Conservation (phyloP, 176 grass and related monocot species). For the Elymus sibiricus region DNA sequence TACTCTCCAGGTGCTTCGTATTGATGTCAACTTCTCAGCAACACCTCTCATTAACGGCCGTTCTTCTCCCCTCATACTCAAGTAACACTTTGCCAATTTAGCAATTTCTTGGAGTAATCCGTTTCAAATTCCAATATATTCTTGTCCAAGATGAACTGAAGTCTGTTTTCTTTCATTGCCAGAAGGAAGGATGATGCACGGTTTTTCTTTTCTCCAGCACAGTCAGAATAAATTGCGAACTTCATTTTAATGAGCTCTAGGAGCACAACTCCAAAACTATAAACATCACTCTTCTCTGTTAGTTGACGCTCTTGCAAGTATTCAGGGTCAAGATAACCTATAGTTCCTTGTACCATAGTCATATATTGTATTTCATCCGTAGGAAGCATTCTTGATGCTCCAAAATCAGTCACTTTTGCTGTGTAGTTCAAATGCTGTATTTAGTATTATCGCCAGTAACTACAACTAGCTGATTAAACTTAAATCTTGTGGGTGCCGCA, state of each 20-base stretch:
- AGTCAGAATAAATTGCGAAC: conserved; percentile 16
- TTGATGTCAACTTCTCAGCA: conserved; percentile 12
- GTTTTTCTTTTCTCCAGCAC: conserved; percentile 21
- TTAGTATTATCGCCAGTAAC: not conserved
- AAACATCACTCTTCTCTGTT: conserved; percentile 30
- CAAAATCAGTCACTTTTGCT: conserved; percentile 24
- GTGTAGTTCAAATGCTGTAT: not conserved
- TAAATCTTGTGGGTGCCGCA: not conserved
- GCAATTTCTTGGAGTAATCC: conserved; percentile 30
- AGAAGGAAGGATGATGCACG: conserved; percentile 22
- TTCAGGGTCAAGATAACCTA: conserved; percentile 25
- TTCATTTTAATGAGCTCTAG: conserved; percentile 19
- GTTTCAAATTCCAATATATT: conserved; percentile 9
- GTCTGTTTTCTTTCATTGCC: conserved; percentile 13
- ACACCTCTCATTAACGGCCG: conserved; percentile 28
- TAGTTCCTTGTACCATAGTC: conserved; percentile 26
- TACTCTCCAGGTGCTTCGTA: conserved; percentile 8
- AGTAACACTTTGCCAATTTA: conserved; percentile 5
- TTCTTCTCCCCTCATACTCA: conserved; percentile 19
- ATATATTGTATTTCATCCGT: conserved; percentile 27
- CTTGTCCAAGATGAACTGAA: conserved; percentile 10
- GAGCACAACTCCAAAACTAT: conserved; percentile 29
- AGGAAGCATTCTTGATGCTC: conserved; percentile 26
- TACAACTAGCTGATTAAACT: not conserved
- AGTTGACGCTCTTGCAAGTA: conserved; percentile 26